phyloP scores from a whole-genome alignment of 441 rosid species.

The Euphorbia neoarborescens region DNA sequence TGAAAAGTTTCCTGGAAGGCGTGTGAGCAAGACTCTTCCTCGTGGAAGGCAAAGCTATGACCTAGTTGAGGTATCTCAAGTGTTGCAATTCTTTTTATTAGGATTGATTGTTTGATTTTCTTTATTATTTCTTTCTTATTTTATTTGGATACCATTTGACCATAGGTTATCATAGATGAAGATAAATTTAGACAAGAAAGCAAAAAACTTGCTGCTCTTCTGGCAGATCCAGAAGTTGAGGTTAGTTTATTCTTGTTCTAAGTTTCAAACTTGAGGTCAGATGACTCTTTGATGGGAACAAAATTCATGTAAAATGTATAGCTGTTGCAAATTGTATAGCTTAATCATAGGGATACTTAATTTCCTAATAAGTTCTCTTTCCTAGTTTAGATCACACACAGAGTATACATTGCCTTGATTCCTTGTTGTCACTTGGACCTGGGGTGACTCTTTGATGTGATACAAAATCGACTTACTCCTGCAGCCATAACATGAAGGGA shows the following conservation, averaged over 20 bases:
- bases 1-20: constrained; percentile 76
- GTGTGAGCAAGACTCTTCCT: constrained; percentile 80
- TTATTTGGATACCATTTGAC: constrained; percentile 4
- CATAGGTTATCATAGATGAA: constrained; percentile 59
- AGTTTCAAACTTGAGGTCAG: background rate
- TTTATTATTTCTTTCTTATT: constrained; percentile 6
- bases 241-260: constrained; percentile 33
- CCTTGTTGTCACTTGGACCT: background rate
- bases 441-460: background rate
- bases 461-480: background rate
- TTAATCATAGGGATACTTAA: background rate
- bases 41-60: constrained; percentile 70
- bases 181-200: constrained; percentile 63
- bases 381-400: background rate
- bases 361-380: background rate
- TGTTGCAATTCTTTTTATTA: constrained; percentile 18
- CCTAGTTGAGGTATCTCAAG: constrained; percentile 63
- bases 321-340: background rate
- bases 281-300: background rate
- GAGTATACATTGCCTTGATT: background rate
- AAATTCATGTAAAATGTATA: background rate
- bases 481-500: background rate
- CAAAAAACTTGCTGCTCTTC: constrained; percentile 77
- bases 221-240: constrained; percentile 95
- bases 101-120: constrained; percentile 7